These are phyloP conservation scores for Coix lacrymajobi DNA, from an alignment of 176 grass and related monocot genomes.

Conservation along the genomic window DNA sequence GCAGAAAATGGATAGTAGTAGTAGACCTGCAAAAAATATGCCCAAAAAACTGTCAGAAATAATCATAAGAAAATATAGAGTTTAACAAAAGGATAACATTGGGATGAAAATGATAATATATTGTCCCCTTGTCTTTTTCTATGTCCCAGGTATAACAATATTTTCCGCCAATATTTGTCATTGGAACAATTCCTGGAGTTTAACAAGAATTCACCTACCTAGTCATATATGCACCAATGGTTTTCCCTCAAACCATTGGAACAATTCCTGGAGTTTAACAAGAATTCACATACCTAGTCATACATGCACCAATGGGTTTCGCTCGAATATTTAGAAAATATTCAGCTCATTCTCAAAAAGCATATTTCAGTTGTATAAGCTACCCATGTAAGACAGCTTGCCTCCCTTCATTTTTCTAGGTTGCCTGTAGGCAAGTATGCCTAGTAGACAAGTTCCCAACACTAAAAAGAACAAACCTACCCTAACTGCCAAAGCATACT, in stretches of 20 bases:
- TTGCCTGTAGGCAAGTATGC: neutral
- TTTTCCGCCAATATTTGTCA: neutral
- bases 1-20: constrained; percentile 93
- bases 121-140: neutral
- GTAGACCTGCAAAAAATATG: constrained; percentile 62
- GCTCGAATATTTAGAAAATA: neutral
- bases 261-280: neutral
- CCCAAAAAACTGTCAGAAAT: neutral
- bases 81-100: neutral
- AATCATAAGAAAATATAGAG: neutral
- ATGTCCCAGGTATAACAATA: neutral
- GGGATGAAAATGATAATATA: neutral
- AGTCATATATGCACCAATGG: neutral
- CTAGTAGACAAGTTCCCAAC: neutral
- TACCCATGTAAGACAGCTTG: neutral
- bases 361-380: neutral
- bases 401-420: neutral
- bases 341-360: neutral
- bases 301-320: neutral
- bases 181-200: neutral
- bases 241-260: neutral
- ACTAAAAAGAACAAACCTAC: neutral
- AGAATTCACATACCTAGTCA: neutral
- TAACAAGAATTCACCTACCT: neutral
- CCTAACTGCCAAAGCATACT: neutral